Percentiles rank a stretch among this genome's conserved stretches.
Conservation (phyloP, 768 basidiomycete species). For the Suillus subluteus region DNA sequence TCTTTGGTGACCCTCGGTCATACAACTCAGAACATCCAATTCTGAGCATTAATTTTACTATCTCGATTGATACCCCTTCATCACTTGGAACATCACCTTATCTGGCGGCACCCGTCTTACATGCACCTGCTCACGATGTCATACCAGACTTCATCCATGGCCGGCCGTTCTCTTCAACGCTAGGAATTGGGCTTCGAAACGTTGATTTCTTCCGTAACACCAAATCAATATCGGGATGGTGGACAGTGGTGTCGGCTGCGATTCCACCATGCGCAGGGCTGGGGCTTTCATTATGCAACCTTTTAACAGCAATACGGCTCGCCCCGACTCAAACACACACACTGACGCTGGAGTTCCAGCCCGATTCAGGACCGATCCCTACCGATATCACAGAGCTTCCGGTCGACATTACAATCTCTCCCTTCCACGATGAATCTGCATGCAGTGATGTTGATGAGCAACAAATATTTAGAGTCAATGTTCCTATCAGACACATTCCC, state of each 20-base stretch:
- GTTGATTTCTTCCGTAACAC: constrained; percentile 23
- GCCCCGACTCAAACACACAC: constrained; percentile 67
- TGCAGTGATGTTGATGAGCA: constrained; percentile 6
- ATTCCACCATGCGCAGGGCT: neutral
- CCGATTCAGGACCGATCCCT: constrained; percentile 32
- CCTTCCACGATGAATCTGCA: neutral
- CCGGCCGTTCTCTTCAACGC: constrained; percentile 68
- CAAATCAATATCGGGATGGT: constrained; percentile 45
- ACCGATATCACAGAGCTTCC: constrained; percentile 38
- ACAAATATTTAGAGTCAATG: constrained; percentile 34
- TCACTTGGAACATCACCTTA: neutral
- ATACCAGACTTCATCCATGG: constrained; percentile 75
- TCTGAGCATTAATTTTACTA: constrained; percentile 56
- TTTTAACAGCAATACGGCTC: constrained; percentile 37
- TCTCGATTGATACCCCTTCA: constrained; percentile 42
- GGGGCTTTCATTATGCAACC: constrained; percentile 24
- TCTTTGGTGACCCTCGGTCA: constrained; percentile 76
- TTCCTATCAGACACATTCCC: constrained; percentile 51
- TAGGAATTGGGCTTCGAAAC: constrained; percentile 68
- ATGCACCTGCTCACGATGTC: constrained; percentile 56
- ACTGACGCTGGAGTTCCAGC: constrained; percentile 54
- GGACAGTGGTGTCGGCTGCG: constrained; percentile 46
- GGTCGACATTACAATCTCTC: constrained; percentile 40
- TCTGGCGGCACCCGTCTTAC: constrained; percentile 34
- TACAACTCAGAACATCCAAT: constrained; percentile 48